Evolutionary conservation across 2,329 filamentous ascomycete species (phyloP).

Genomic region (Alternaria sp.): DNA sequence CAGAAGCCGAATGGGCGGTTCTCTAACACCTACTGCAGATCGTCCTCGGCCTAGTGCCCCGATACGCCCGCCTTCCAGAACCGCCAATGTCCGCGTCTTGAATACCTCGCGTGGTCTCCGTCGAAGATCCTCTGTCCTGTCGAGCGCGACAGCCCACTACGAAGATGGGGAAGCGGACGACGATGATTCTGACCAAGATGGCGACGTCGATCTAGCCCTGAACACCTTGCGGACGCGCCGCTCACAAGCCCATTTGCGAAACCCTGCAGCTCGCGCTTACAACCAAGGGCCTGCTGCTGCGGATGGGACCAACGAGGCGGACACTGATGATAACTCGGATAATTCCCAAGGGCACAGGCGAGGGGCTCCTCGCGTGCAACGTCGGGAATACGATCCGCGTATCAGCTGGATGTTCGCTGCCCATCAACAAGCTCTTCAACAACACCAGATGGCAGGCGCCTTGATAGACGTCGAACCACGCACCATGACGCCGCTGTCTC

Average conservation of each 20-base stretch:
- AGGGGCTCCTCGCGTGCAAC: slow-evolving; percentile 31
- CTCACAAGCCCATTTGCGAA: slow-evolving; percentile 45
- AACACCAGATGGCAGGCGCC: slow-evolving; percentile 38
- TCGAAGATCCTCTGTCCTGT: slow-evolving; percentile 46
- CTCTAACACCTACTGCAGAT: slow-evolving; percentile 57
- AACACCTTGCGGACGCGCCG: slow-evolving; percentile 41
- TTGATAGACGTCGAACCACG: slow-evolving; percentile 47
- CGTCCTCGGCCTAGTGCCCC: slow-evolving; percentile 49
- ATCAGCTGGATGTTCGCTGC: slow-evolving; percentile 52
- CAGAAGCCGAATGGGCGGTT: slow-evolving; percentile 52
- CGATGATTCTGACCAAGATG: slow-evolving; percentile 51
- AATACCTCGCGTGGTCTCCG: slow-evolving; percentile 48
- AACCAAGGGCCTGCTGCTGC: slow-evolving; percentile 32
- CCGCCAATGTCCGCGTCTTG: slow-evolving; percentile 39
- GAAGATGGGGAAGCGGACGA: slow-evolving; percentile 53
- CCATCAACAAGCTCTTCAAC: slow-evolving; percentile 47
- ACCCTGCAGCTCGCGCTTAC: slow-evolving; percentile 30
- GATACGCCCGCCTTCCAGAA: slow-evolving; percentile 49
- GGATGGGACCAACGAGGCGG: slow-evolving; percentile 36
- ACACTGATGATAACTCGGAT: slow-evolving; percentile 50
- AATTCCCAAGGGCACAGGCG: slow-evolving; percentile 42
- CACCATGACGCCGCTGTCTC: slow-evolving; percentile 47
- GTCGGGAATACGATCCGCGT: slow-evolving; percentile 48
- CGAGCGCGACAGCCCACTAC: slow-evolving; percentile 44
- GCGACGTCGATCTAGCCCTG: slow-evolving; percentile 46